These are phyloP conservation scores for Colletotrichum aenigma DNA, from an alignment of 2,329 filamentous ascomycete genomes.

Conservation along the genomic window DNA sequence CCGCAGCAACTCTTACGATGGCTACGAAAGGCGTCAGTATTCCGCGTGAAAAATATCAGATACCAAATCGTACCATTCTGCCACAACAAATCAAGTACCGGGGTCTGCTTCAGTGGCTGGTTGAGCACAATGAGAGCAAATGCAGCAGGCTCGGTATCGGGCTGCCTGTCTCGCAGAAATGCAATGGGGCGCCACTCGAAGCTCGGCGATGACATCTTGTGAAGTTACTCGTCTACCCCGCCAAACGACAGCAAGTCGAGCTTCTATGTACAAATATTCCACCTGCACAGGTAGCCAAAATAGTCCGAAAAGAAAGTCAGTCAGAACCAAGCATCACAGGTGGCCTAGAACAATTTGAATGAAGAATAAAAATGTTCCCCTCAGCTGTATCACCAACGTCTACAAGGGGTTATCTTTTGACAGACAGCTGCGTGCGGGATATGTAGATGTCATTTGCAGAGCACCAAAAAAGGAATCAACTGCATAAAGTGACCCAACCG, in stretches of 20 bases:
- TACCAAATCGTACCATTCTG: slow-evolving; percentile 45
- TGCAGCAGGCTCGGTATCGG: slow-evolving; percentile 25
- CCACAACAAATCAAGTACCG: slow-evolving; percentile 54
- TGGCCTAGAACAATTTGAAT: neutral
- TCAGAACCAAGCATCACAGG: neutral
- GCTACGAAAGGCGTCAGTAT: slow-evolving; percentile 48
- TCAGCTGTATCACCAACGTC: neutral
- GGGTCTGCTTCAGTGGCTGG: slow-evolving; percentile 51
- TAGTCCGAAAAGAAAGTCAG: neutral
- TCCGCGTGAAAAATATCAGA: neutral
- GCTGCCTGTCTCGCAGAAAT: slow-evolving; percentile 36
- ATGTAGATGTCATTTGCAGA: neutral
- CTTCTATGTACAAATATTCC: neutral
- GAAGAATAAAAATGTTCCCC: neutral
- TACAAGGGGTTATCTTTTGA: neutral
- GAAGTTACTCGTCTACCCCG: neutral
- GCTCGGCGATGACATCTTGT: neutral
- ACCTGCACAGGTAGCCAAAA: neutral
- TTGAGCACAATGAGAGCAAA: slow-evolving; percentile 57
- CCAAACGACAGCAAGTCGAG: neutral
- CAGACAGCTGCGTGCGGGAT: neutral
- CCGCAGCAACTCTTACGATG: slow-evolving; percentile 76
- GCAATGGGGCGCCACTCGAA: slow-evolving; percentile 46
- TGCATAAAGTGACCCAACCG: neutral
- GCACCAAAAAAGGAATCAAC: neutral